These are phyloP conservation scores for Chrysoporthe puriensis DNA, from an alignment of 2,329 filamentous ascomycete species.

Conservation along the genomic window DNA sequence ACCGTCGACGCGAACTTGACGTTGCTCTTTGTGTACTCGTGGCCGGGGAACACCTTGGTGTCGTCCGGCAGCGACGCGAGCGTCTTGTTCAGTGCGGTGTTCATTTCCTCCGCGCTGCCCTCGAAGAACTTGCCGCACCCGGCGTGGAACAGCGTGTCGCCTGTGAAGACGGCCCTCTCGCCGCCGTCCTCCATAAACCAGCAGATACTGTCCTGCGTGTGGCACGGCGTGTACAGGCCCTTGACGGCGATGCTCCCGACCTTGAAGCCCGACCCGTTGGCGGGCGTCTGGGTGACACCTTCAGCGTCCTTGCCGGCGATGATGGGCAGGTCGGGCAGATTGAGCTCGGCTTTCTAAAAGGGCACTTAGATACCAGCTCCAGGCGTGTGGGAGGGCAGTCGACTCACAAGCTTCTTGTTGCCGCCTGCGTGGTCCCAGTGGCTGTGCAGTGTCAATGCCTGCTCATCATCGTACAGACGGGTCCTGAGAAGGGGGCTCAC, in stretches of 20 bases:
- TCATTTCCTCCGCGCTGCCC: slow-evolving; percentile 86
- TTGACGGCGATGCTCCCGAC: slow-evolving; percentile 83
- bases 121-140: slow-evolving; percentile 97
- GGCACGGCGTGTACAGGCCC: slow-evolving; percentile 93
- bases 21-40: slow-evolving; percentile 98
- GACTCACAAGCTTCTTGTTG: slow-evolving; percentile 75
- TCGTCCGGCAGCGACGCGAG: slow-evolving; percentile 83
- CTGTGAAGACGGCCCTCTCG: slow-evolving; percentile 83
- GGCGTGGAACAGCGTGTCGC: slow-evolving; percentile 93
- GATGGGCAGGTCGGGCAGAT: slow-evolving; percentile 69
- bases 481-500: slow-evolving; percentile 57
- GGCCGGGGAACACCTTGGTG: slow-evolving; percentile 90
- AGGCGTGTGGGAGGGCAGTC: no score
- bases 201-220: slow-evolving; percentile 98
- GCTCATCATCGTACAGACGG: not conserved
- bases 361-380: not conserved
- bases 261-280: slow-evolving; percentile 75
- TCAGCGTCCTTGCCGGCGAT: slow-evolving; percentile 88
- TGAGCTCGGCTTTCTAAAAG: slow-evolving; percentile 46
- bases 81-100: slow-evolving; percentile 86
- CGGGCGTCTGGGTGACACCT: slow-evolving; percentile 76
- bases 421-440: slow-evolving; percentile 95
- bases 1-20: slow-evolving; percentile 85
- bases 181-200: slow-evolving; percentile 84
- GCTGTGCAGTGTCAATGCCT: slow-evolving; percentile 48